A percentile compares a stretch with the other conserved stretches of the same genome.
These are phyloP conservation scores for Caryocar brasiliense DNA, from an alignment of 441 rosid species.

Conservation along the genomic window DNA sequence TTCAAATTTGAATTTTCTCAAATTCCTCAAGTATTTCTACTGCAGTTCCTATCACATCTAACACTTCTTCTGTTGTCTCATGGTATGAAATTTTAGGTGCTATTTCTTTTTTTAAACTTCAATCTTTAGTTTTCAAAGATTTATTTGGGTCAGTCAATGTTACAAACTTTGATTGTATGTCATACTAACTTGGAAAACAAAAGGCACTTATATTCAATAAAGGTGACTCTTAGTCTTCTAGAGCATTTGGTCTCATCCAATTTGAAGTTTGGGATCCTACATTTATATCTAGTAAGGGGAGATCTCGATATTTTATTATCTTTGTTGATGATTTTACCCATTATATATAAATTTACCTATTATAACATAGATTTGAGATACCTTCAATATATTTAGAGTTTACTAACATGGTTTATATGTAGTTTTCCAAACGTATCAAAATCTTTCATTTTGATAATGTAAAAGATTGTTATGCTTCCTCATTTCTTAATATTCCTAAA, in stretches of 20 bases:
- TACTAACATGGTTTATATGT: background rate
- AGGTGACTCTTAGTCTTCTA: background rate
- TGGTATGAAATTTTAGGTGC: background rate
- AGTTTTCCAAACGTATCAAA: background rate
- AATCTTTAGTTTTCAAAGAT: background rate
- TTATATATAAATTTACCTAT: background rate
- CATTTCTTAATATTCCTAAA: background rate
- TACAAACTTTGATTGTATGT: background rate
- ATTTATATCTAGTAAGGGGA: background rate
- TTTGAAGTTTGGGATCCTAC: background rate
- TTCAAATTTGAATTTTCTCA: background rate
- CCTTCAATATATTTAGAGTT: background rate
- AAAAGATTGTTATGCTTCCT: background rate
- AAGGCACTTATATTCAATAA: background rate
- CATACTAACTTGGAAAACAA: background rate
- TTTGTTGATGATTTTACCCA: background rate
- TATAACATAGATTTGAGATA: background rate
- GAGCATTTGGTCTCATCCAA: background rate
- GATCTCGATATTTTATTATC: background rate
- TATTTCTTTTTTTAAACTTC: background rate
- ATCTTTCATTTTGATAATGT: background rate
- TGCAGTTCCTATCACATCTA: background rate
- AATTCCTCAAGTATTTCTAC: no score
- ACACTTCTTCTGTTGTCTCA: background rate
- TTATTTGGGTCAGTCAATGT: background rate